phyloP scores from a whole-genome alignment of 768 basidiomycete genomes.

The Sutorius australiensis region DNA sequence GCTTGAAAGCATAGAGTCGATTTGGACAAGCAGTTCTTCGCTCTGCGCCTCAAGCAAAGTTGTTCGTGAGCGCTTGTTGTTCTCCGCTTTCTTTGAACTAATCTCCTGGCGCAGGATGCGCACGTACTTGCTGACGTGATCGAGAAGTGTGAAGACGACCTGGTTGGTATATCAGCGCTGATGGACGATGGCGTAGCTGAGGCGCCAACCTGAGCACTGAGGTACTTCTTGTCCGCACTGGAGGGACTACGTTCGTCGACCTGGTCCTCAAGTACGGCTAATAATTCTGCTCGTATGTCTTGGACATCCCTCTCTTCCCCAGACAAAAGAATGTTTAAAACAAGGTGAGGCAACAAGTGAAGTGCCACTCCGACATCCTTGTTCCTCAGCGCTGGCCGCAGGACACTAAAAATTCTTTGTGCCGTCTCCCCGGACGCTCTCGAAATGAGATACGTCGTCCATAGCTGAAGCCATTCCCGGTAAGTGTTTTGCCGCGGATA shows the following conservation, averaged over 20 bases:
- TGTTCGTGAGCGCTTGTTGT: conserved; percentile 45
- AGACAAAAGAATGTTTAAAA: conserved; percentile 79
- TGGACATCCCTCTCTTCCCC: conserved; percentile 59
- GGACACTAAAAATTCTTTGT: conserved; percentile 68
- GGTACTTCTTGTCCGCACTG: conserved; percentile 72
- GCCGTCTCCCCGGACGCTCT: conserved; percentile 57
- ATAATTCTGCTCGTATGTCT: conserved; percentile 70
- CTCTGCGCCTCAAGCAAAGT: conserved; percentile 34
- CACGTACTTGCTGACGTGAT: conserved; percentile 91
- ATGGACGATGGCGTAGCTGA: neutral
- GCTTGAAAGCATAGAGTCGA: conserved; percentile 79
- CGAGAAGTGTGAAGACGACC: conserved; percentile 92
- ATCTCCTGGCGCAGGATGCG: conserved; percentile 69
- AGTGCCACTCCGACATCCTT: conserved; percentile 95
- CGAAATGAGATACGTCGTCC: conserved; percentile 79
- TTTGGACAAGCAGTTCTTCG: conserved; percentile 59
- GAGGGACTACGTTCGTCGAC: conserved; percentile 57
- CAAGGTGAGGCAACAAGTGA: conserved; percentile 86
- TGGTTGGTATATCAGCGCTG: conserved; percentile 30
- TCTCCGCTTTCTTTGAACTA: conserved; percentile 45
- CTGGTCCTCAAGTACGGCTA: conserved; percentile 84
- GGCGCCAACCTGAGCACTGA: conserved; percentile 84
- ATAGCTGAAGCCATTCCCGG: conserved; percentile 92
- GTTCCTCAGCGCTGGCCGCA: conserved; percentile 72
- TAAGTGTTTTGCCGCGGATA: conserved; percentile 78